phyloP scores from a whole-genome alignment of 139 green algal genomes.

The Tetradesmus lagerheimii region DNA sequence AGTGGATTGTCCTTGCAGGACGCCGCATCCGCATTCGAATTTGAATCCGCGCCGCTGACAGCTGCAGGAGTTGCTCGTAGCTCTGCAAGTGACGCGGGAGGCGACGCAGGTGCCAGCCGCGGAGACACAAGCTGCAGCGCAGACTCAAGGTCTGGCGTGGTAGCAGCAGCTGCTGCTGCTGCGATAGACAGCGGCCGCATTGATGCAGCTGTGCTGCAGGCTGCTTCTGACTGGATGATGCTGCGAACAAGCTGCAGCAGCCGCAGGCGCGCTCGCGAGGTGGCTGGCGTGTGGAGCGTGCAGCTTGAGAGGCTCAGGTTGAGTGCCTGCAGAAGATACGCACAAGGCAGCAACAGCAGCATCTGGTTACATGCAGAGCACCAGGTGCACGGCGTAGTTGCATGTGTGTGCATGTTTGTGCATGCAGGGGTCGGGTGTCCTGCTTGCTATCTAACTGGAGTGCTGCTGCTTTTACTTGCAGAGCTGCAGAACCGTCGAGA shows the following conservation, averaged over 20 bases:
- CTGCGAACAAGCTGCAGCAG: conserved; percentile 32
- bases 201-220: background rate
- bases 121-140: background rate
- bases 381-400: no score
- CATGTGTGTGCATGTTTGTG: no score
- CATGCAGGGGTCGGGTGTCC: no score
- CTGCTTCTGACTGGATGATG: conserved; percentile 41
- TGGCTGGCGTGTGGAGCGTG: background rate
- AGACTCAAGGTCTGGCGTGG: background rate
- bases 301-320: background rate
- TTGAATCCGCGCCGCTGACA: background rate
- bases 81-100: background rate
- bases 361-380: background rate
- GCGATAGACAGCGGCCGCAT: no score
- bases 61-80: background rate
- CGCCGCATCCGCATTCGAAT: background rate
- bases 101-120: background rate
- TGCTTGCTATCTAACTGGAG: no score
- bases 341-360: background rate
- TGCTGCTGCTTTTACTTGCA: no score
- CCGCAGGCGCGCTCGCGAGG: background rate
- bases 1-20: conserved; percentile 25
- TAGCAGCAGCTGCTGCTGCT: background rate
- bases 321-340: background rate
- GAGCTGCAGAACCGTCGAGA: no score